Base-by-base conservation (phyloP, 2,329 filamentous ascomycete species). In the Pestalotiopsis sp. region DNA sequence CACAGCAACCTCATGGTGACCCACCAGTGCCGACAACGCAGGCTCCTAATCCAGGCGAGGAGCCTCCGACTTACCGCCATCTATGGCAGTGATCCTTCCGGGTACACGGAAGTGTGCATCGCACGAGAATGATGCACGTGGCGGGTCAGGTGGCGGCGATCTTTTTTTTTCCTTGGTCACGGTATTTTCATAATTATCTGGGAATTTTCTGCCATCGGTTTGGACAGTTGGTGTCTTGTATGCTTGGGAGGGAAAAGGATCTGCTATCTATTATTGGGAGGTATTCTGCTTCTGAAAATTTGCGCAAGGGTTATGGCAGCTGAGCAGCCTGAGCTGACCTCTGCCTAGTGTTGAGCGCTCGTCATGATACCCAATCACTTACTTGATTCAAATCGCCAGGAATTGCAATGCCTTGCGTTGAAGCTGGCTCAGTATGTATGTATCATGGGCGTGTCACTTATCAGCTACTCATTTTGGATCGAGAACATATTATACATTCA, bases 301-400 rank as follows among this genome's bases (percentile, higher is more conserved):
- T 59, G 9, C 57, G 23, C 57, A 17, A 27, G 11, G 27, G 57
- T 25, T 25, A 59, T 23, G 57, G n/a, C 45, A 59, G 12, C 25
- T 14, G 57, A 27, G 27, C 27, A 27, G 27, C 27, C 27, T 27
- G 27, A 59, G 27, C 57, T 59, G 13, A 27, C 27, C 57, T 59
- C 57, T 27, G 57, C 31, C 31, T 36, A 36, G 23, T 13, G 57
- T 36, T 27, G 23, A 36, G 27, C 23, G 27, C 23, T 59, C 20
- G 14, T 52, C 57, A 59, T 27, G 57, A 59, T 59, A 59, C 57
- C 57, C 57, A 59, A 59, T 59, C 57, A 59, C 45, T 52, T 52
- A 20, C 17, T 59, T 59, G 25, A 17, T 59, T 25, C 27, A 23
- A 36, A 14, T 59, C 23, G 27, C n/a, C 7, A 59, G 27, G 57